phyloP scores from a whole-genome alignment of 2,329 filamentous ascomycete species.

The Aspergillus novofumigatus region DNA sequence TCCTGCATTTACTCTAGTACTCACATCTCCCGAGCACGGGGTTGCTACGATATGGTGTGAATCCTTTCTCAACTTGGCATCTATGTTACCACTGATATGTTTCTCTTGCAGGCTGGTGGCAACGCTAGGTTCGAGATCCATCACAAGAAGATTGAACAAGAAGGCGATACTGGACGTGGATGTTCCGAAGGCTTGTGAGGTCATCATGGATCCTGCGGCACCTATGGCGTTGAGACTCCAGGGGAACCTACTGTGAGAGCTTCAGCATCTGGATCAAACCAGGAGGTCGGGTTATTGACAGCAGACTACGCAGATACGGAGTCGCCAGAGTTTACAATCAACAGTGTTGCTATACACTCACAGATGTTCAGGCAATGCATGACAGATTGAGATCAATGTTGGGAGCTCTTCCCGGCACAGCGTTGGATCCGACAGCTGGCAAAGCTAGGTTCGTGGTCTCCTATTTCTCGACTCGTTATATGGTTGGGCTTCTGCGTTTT shows the following conservation, averaged over 20 bases:
- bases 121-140: constrained; percentile 72
- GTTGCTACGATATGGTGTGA: constrained; percentile 87
- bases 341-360: constrained; percentile 80
- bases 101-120: constrained; percentile 70
- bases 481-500: neutral
- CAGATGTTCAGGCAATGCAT: constrained; percentile 72
- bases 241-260: constrained; percentile 69
- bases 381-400: constrained; percentile 68
- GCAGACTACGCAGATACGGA: constrained; percentile 55
- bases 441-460: constrained; percentile 60
- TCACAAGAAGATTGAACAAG: constrained; percentile 68
- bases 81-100: too few relatives aligned
- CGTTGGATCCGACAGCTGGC: constrained; percentile 66
- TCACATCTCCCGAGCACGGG: constrained; percentile 82
- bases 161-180: constrained; percentile 88
- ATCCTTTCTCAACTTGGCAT: neutral
- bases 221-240: constrained; percentile 89
- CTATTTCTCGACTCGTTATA: neutral
- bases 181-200: constrained; percentile 78
- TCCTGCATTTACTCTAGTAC: constrained; percentile 47
- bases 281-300: neutral
- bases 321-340: constrained; percentile 80
- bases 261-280: neutral
- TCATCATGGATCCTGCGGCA: constrained; percentile 78
- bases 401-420: constrained; percentile 53